Conservation (phyloP, 352 stramenopile species). For the Aphanomyces invadans region DNA sequence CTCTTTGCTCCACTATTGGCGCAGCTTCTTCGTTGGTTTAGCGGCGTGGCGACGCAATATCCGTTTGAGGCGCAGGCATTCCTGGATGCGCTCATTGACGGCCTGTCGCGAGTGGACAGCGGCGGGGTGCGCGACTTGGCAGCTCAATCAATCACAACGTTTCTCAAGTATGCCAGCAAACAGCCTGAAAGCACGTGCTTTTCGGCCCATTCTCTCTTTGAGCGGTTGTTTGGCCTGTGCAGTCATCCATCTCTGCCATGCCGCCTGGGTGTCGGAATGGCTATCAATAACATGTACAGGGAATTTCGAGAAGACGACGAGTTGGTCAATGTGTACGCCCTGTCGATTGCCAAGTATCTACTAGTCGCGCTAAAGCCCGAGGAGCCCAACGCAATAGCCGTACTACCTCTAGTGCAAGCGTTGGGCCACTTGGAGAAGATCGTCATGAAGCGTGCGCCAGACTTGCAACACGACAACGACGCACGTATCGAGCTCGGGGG, state of each 20-base stretch:
- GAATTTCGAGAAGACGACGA: constrained; percentile 49
- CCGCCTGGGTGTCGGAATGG: constrained; percentile 51
- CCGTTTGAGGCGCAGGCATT: constrained; percentile 60
- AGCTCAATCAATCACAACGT: constrained; percentile 44
- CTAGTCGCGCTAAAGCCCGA: constrained; percentile 54
- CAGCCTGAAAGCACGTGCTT: constrained; percentile 13
- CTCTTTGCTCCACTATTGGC: constrained; percentile 71
- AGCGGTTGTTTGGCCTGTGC: constrained; percentile 65
- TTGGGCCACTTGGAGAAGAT: constrained; percentile 32
- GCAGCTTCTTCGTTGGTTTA: constrained; percentile 63
- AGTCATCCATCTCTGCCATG: constrained; percentile 50
- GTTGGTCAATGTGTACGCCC: constrained; percentile 45
- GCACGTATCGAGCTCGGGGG: not conserved
- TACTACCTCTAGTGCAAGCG: constrained; percentile 36
- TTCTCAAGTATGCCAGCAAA: constrained; percentile 45
- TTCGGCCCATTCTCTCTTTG: constrained; percentile 39
- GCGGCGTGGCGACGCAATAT: constrained; percentile 42
- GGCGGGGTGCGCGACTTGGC: constrained; percentile 54
- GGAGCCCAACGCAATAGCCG: constrained; percentile 35
- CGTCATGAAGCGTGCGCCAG: constrained; percentile 51
- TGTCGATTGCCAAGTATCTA: constrained; percentile 62
- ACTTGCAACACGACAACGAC: constrained; percentile 39
- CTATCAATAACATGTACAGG: constrained; percentile 62
- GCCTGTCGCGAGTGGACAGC: constrained; percentile 42
- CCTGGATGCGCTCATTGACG: constrained; percentile 48